phyloP scores from a whole-genome alignment of 2,329 filamentous ascomycete genomes.

The Diplodia scrobiculata region DNA sequence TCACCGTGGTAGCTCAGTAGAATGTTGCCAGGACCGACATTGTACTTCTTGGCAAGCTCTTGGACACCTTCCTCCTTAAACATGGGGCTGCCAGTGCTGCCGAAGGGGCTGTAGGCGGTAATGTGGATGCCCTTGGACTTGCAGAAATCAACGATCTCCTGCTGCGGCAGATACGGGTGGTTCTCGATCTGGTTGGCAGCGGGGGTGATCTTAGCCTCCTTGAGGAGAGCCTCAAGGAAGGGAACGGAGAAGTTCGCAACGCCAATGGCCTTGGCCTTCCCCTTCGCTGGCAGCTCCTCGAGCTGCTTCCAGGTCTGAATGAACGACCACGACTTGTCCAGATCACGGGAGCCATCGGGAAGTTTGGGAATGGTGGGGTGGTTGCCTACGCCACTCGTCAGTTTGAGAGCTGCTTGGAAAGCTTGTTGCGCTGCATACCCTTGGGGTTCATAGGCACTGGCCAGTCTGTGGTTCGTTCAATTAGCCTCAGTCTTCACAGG shows the following conservation, averaged over 20 bases:
- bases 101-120: conserved; percentile 65
- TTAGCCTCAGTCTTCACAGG: neutral
- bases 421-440: conserved; percentile 48
- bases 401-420: neutral
- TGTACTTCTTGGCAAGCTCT: conserved; percentile 55
- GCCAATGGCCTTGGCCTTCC: conserved; percentile 54
- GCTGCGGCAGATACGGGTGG: conserved; percentile 70
- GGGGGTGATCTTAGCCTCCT: conserved; percentile 64
- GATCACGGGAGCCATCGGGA: conserved; percentile 72
- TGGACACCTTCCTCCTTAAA: conserved; percentile 53
- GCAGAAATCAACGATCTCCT: conserved; percentile 71
- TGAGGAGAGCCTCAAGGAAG: conserved; percentile 54
- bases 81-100: conserved; percentile 53
- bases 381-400: conserved; percentile 55
- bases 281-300: conserved; percentile 60
- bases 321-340: conserved; percentile 69
- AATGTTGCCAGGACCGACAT: conserved; percentile 56
- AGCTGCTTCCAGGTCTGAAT: conserved; percentile 76
- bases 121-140: conserved; percentile 68
- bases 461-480: conserved; percentile 59
- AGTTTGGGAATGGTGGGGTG: conserved; percentile 74
- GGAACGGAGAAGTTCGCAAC: conserved; percentile 55
- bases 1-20: conserved; percentile 72
- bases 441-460: conserved; percentile 77
- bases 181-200: conserved; percentile 75